Evolutionary conservation across 1,284 basidiomycete species (phyloP).

Genomic region (Schizopora paradoxa): DNA sequence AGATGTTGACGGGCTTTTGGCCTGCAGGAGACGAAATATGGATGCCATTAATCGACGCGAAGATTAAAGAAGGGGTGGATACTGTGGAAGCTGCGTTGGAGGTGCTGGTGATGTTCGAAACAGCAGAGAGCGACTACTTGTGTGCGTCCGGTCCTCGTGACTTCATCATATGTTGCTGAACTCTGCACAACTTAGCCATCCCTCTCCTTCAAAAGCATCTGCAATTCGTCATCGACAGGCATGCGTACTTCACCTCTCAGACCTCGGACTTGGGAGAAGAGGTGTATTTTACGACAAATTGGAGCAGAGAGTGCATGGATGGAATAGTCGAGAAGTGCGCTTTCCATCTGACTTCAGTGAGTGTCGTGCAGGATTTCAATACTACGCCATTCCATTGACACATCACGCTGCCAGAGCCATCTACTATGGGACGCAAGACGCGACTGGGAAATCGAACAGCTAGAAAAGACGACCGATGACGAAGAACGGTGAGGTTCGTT

Average conservation of each 20-base stretch:
- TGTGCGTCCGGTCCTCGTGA: conserved; percentile 46
- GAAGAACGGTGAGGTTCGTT: conserved; percentile 42
- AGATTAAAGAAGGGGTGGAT: conserved; percentile 38
- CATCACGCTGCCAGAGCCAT: conserved; percentile 46
- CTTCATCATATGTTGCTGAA: conserved; percentile 11
- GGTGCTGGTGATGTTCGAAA: conserved; percentile 57
- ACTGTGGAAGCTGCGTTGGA: conserved; percentile 47
- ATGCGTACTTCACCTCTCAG: conserved; percentile 43
- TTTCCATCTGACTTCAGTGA: conserved; percentile 57
- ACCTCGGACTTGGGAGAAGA: conserved; percentile 40
- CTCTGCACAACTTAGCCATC: conserved; percentile 47
- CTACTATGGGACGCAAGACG: conserved; percentile 66
- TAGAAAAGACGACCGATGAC: conserved; percentile 42
- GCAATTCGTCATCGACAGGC: conserved; percentile 56
- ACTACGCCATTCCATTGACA: conserved; percentile 10
- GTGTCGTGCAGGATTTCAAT: conserved; percentile 12
- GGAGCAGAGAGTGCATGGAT: conserved; percentile 51
- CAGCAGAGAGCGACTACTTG: conserved; percentile 75
- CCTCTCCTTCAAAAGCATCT: conserved; percentile 66
- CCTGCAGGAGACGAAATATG: conserved; percentile 65
- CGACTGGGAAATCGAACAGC: conserved; percentile 68
- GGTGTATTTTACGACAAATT: conserved; percentile 51
- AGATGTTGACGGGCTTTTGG: conserved; percentile 58
- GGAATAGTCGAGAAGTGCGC: conserved; percentile 54
- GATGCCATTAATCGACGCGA: conserved; percentile 56